Conservation (phyloP, 164 flowering plant genomes). For the Macadamia integrifolia region DNA sequence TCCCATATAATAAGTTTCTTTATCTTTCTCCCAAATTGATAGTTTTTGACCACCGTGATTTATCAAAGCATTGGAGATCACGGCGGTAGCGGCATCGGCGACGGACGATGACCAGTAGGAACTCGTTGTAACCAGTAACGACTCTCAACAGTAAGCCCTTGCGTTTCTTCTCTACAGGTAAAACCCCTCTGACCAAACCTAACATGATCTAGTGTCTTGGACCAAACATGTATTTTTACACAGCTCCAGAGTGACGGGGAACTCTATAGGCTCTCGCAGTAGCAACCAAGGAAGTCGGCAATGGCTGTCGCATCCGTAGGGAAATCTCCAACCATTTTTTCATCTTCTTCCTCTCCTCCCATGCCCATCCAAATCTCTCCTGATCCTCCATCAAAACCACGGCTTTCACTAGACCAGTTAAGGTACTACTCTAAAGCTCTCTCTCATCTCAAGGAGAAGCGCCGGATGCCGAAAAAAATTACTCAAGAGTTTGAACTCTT, state of each 20-base stretch:
- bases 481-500: constrained; percentile 41
- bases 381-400: constrained; percentile 26
- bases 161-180: no score
- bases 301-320: constrained; percentile 31
- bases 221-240: no score
- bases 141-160: no score
- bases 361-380: constrained; percentile 24
- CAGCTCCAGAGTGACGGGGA: constrained; percentile 23
- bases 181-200: no score
- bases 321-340: not conserved
- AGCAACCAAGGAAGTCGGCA: constrained; percentile 24
- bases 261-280: constrained; percentile 6
- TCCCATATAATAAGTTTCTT: no score
- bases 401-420: constrained; percentile 48
- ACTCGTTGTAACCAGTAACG: no score
- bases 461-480: constrained; percentile 23
- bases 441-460: constrained; percentile 36
- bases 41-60: no score
- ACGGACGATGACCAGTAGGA: no score
- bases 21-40: no score
- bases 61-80: no score
- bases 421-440: constrained; percentile 51
- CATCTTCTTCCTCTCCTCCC: constrained; percentile 10
- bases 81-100: no score
- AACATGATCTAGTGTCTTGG: no score